Conservation (phyloP, 257 asterid species). For the Penstemon newberryi region DNA sequence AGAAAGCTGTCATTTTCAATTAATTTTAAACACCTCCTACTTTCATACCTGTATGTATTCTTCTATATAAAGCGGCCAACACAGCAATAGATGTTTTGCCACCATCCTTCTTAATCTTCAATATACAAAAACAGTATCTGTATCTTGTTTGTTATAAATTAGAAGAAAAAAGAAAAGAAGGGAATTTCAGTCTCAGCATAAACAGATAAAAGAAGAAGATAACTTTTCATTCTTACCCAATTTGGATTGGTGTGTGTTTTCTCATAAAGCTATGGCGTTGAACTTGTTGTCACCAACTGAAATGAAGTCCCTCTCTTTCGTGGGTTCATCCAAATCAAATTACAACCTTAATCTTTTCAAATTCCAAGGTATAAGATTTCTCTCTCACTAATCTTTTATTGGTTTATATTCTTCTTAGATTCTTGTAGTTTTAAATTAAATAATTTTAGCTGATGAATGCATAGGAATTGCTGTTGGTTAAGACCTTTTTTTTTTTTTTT, state of each 20-base stretch:
- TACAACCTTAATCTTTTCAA: conserved; percentile 59
- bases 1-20: too few species aligned
- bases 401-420: neutral
- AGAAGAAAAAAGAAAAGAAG: too few species aligned
- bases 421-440: neutral
- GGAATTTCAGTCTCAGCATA: too few species aligned
- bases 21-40: too few species aligned
- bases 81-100: too few species aligned
- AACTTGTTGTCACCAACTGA: conserved; percentile 72
- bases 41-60: neutral
- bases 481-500: too few species aligned
- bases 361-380: conserved; percentile 42
- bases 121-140: neutral
- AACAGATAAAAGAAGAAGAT: neutral
- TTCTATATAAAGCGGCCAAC: conserved; percentile 7
- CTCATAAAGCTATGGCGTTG: conserved; percentile 47
- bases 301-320: conserved; percentile 74
- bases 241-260: neutral
- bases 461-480: too few species aligned
- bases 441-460: neutral
- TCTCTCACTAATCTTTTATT: too few species aligned
- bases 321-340: conserved; percentile 66
- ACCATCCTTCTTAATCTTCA: too few species aligned
- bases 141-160: neutral
- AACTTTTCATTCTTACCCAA: conserved; percentile 4